Base-by-base conservation (phyloP, 1,284 basidiomycete genomes). In the Thecaphora thlaspeos region DNA sequence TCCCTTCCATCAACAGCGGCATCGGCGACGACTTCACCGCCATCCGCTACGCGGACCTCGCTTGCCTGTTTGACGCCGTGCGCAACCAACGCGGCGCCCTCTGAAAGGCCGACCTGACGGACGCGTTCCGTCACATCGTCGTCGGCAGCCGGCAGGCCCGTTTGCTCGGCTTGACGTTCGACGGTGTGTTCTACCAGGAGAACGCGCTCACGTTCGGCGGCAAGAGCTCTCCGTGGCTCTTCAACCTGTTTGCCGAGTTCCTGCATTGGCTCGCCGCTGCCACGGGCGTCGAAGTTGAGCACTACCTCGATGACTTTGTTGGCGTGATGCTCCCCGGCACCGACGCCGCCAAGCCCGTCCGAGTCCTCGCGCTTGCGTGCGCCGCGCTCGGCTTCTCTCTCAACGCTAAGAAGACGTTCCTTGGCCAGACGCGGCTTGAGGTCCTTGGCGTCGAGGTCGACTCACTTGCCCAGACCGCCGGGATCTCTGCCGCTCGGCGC, bases 161-260 rank as follows among this genome's bases (percentile, higher is more conserved):
- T 23, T 23, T 43, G 8, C 41, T 43, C 26, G 41, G 41, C 22
- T 15, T 24, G 19, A 43, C 22, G 10, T 26, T 43, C 18, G 41
- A 43, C 24, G 41, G 14, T 15, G 11, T 3, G 23, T 43, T 43
- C 26, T 43, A 26, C 23, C 15, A 7, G 8, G 41, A 43, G 24
- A 43, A 8, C 3, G 41, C 10, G 8, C 41, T 43, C 26, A 43
- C 41, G 23, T 43, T 43, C 19, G 41, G 41, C 2, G 41, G 41
- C 10, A 17, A 26, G 24, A 43, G 41, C 26, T 26, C 41, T 3
- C 41, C 41, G 10, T 26, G 14, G 14, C 22, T 43, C 41, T 43
- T 43, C 41, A 26, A 43, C 41, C 24, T 43, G 12, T 43, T 43
- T 23, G 41, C 41, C 22, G 41, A 43, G 24, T 12, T 22, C 22